Conservation (phyloP, 2,329 filamentous ascomycete genomes). For the Talaromyces sp. region DNA sequence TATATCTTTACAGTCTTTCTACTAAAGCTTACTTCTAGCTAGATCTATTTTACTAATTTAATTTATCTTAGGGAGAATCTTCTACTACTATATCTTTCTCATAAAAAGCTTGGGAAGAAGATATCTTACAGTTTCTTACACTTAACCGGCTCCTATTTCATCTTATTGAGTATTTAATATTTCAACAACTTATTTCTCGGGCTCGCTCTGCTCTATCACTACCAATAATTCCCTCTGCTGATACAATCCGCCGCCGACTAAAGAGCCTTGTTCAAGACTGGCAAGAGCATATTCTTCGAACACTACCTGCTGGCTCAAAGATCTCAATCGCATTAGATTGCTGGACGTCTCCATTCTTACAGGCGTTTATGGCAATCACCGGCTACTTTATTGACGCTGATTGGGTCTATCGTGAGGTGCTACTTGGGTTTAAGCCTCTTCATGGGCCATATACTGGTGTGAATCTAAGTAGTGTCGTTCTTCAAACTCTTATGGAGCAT, state of each 20-base stretch:
- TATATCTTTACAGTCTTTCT: no score
- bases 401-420: conserved; percentile 14
- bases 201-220: no score
- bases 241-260: not conserved
- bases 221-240: not conserved
- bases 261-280: not conserved
- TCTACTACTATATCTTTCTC: no score
- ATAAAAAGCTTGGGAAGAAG: no score
- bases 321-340: conserved; percentile 15
- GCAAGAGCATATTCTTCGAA: not conserved
- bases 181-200: no score
- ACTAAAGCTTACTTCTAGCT: no score
- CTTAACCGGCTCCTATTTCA: no score
- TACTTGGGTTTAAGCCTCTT: conserved; percentile 20
- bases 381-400: conserved; percentile 16
- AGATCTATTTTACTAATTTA: no score
- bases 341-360: conserved; percentile 16
- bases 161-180: no score
- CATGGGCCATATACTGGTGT: not conserved
- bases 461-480: not conserved
- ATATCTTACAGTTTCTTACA: no score
- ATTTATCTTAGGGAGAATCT: no score
- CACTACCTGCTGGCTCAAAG: not conserved
- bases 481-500: not conserved
- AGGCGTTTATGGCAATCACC: conserved; percentile 19